A percentile compares a stretch with the other conserved stretches of the same genome.
Evolutionary conservation across 139 green algal genomes (phyloP).

Genomic region (Monoraphidium neglectum): DNA sequence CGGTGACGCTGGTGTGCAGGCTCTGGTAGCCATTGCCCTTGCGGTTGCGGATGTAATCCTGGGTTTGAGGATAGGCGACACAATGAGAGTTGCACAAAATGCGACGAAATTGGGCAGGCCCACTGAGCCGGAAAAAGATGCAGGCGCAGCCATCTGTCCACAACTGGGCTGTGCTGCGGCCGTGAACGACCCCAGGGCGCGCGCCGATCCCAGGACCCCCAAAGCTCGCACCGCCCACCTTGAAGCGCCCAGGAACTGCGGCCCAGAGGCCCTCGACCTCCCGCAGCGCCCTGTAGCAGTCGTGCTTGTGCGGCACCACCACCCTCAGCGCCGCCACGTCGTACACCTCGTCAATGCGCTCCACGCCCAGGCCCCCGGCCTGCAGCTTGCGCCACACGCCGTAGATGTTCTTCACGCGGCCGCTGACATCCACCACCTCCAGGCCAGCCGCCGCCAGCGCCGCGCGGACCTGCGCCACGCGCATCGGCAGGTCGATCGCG

Average conservation of each 20-base stretch:
- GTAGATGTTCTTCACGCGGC: slow-evolving; percentile 88
- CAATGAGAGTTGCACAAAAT: no score
- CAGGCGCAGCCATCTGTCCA: no score
- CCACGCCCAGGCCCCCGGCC: not conserved
- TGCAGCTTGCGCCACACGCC: slow-evolving; percentile 83
- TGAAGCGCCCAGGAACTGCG: slow-evolving; percentile 54
- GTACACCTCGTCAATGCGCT: slow-evolving; percentile 38
- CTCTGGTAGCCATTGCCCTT: slow-evolving; percentile 91
- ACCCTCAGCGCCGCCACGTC: slow-evolving; percentile 84
- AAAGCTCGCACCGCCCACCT: no score
- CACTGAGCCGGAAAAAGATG: no score
- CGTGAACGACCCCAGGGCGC: no score
- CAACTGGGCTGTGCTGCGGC: no score
- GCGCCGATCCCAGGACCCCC: no score
- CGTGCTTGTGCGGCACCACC: slow-evolving; percentile 73
- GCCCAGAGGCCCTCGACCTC: slow-evolving; percentile 63
- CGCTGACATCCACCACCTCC: slow-evolving; percentile 71
- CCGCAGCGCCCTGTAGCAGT: slow-evolving; percentile 82
- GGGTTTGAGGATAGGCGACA: no score
- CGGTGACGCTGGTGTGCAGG: no score
- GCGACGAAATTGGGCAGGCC: no score
- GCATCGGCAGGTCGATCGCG: not conserved
- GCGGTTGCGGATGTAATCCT: slow-evolving; percentile 84
- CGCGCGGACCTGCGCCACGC: slow-evolving; percentile 17
- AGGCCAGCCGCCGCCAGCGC: slow-evolving; percentile 28